These are phyloP conservation scores for Leccinum variicolor DNA, from an alignment of 768 basidiomycete genomes.

Conservation along the genomic window DNA sequence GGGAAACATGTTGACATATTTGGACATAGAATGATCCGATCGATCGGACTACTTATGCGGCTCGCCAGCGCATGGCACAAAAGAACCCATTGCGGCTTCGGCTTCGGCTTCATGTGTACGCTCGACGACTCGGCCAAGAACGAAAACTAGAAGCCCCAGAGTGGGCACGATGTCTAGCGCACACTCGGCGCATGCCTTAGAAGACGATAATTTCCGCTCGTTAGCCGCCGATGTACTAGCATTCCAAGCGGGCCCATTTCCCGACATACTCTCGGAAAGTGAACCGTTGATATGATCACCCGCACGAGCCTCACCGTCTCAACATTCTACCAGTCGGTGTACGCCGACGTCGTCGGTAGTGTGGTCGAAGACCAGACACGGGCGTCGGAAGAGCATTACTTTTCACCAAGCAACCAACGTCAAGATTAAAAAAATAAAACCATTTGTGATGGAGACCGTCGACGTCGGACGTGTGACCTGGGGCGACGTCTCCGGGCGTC, in stretches of 20 bases:
- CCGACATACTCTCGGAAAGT: neutral
- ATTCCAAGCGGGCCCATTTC: neutral
- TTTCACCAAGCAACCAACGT: neutral
- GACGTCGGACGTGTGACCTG: neutral
- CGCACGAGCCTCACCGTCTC: slow-evolving; percentile 1
- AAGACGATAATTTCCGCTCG: slow-evolving; percentile 7
- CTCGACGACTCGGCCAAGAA: neutral
- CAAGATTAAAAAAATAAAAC: neutral
- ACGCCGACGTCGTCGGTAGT: neutral
- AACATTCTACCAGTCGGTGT: neutral
- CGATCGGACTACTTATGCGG: slow-evolving; percentile 4
- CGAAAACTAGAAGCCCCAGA: neutral
- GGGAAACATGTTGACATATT: neutral
- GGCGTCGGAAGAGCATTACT: neutral
- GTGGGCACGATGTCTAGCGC: neutral
- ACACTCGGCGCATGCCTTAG: neutral
- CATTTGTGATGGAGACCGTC: neutral
- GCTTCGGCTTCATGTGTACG: neutral
- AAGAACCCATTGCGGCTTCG: neutral
- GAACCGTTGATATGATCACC: neutral
- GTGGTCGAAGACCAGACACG: neutral
- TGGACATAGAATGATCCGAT: neutral
- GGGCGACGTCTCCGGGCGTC: neutral
- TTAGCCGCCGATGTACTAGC: neutral
- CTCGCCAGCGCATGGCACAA: neutral